Percentiles rank a stretch among this genome's conserved stretches.
Conservation (phyloP, 208 protist species). For the Crithidia sp. region DNA sequence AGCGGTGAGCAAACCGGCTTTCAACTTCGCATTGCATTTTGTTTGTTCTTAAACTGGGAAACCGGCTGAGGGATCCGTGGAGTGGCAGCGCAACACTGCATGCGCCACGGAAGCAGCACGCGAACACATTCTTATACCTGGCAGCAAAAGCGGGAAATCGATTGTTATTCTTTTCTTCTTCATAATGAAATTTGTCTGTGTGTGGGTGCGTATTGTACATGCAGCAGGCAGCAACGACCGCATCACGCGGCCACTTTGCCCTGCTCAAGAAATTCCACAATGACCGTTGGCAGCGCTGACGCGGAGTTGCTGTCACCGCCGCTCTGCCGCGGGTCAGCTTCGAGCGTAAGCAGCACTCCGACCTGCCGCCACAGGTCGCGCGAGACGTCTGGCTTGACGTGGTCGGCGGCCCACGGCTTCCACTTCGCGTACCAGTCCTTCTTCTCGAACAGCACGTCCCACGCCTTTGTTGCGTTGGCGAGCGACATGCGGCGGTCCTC, state of each 20-base stretch:
- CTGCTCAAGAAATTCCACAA: conserved; percentile 77
- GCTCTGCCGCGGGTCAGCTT: neutral
- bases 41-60: too few relatives aligned
- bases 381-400: conserved; percentile 55
- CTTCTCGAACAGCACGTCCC: conserved; percentile 65
- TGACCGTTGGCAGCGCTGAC: conserved; percentile 57
- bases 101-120: too few relatives aligned
- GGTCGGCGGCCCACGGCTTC: conserved; percentile 52
- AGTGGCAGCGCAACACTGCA: too few relatives aligned
- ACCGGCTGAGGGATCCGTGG: too few relatives aligned
- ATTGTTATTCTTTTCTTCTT: neutral
- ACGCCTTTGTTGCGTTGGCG: conserved; percentile 52
- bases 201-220: conserved; percentile 5
- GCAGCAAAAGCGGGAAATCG: too few relatives aligned
- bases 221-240: neutral
- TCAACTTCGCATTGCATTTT: too few relatives aligned
- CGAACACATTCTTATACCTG: too few relatives aligned
- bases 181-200: neutral
- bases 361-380: conserved; percentile 88
- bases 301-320: conserved; percentile 8
- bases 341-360: conserved; percentile 42
- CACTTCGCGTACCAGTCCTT: conserved; percentile 41
- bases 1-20: neutral
- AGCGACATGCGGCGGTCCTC: conserved; percentile 62
- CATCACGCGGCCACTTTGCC: neutral